Base-by-base conservation (phyloP, 768 basidiomycete species). In the Clavaria fumosa region DNA sequence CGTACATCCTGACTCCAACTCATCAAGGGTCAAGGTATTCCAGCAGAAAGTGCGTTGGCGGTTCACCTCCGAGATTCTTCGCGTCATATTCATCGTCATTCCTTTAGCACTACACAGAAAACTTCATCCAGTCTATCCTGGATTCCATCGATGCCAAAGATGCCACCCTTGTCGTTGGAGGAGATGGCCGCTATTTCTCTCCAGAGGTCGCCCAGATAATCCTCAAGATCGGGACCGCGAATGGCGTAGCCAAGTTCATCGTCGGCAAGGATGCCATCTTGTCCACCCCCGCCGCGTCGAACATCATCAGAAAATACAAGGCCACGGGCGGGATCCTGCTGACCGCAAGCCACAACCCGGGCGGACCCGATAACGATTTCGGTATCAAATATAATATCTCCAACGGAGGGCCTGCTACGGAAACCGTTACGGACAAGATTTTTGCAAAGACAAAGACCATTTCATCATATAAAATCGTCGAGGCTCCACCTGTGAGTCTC, bases 321-420 rank as follows among this genome's bases (percentile, higher is more conserved):
- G 91, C 91, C 3, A 75, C 85, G 48, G 95, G 95, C 31, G 95
- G 95, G 45, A 99, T 99, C 58, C 69, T 99, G 38, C 68, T 99
- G 46, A 99, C 95, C 4, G 95, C 95, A 12, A 82, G 78, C 43
- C 95, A 99, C 68, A 99, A 99, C 59, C 91, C 95, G 12, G 95
- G 95, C 38, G 95, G 95, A 17, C 95, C 95, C n/a, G 72, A 88
- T 53, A 81, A 84, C 50, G 95, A 99, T 59, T 99, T 97, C 56
- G 95, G 95, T 34, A 96, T 99, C 73, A 97, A 99, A 62, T 99
- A 95, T 67, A 99, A 99, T 59, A 82, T 89, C 34, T 78, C 80
- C 26, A 99, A 99, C 49, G 95, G 95, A 43, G 95, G 95, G 3
- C 93, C 95, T 14, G 95, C 95, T 15, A 90, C 95, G 0, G 95